Base-by-base conservation (phyloP, 2,329 filamentous ascomycete species). In the Penicillium sp. region DNA sequence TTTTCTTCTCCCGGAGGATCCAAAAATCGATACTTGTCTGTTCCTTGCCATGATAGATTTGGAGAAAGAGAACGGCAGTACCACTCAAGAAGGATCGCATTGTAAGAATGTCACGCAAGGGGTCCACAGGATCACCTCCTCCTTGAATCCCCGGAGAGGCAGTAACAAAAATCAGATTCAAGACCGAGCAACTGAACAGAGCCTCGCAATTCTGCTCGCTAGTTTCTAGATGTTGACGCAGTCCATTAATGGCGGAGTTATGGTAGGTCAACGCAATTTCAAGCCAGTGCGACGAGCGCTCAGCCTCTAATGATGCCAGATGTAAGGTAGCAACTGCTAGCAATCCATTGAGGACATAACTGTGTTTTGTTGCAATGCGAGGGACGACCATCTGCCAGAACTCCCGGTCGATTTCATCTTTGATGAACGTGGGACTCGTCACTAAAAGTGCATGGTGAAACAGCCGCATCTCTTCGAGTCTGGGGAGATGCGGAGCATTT, bases 301-400 rank as follows among this genome's bases (percentile, higher is more conserved):
- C 49, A 6, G 38, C 24, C 27, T 49, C 46, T 12, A 40, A 25
- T 7, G 43, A 49, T 2, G 49, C 49, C 27, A 49, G 18, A 38
- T 51, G 49, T 4, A 51, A 46, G 34, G 49, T 46, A 26, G 46
- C 47, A 38, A 51, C 43, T 3, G 49, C 49, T 24, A 51, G 28
- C 2, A 48, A 25, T 2, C 46, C 40, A n/a, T 51, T 46, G 46
- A 51, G 48, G 11, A 51, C 49, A 33, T 46, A 49, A 12, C 39
- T 42, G 32, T 51, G 46, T 9, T 9, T 28, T 5, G 44, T 48
- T 28, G 49, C 49, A 35, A 49, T 39, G 2, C 45, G 38, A 4
- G 49, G 49, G 18, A 49, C 29, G n/a, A 40, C 40, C 9, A 24
- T 37, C 26, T 48, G 36, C 49, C 49, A 51, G 32, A 51, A 51